Evolutionary conservation across 2,329 filamentous ascomycete species (phyloP).

Genomic region (Alternaria ethzedia): DNA sequence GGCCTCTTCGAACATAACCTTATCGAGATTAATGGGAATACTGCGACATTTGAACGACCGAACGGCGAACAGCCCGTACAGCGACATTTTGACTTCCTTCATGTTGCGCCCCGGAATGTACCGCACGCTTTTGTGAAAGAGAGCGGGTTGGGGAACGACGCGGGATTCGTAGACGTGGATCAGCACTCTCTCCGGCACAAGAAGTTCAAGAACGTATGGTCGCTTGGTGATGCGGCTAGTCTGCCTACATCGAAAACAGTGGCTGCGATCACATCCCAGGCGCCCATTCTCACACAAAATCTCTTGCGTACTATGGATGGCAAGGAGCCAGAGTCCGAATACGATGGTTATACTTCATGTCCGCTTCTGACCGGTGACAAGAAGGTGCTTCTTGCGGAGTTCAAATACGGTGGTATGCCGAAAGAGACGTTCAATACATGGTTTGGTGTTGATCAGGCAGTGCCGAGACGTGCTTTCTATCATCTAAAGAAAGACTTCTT

Average conservation of each 20-base stretch:
- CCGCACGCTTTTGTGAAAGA: conserved; percentile 46
- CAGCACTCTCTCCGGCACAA: conserved; percentile 43
- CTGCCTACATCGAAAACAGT: conserved; percentile 49
- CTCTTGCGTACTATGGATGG: conserved; percentile 35
- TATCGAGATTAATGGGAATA: conserved; percentile 45
- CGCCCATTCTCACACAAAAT: conserved; percentile 45
- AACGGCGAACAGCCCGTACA: conserved; percentile 32
- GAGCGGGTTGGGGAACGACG: conserved; percentile 40
- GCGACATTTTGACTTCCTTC: conserved; percentile 46
- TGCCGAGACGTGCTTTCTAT: conserved; percentile 64
- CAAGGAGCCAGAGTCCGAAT: conserved; percentile 29
- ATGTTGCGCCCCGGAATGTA: conserved; percentile 47
- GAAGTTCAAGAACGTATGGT: conserved; percentile 48
- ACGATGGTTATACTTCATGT: conserved; percentile 51
- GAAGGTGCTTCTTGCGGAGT: conserved; percentile 69
- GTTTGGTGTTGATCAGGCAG: conserved; percentile 64
- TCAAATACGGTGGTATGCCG: conserved; percentile 67
- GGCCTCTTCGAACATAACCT: conserved; percentile 49
- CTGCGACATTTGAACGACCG: conserved; percentile 39
- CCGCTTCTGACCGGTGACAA: conserved; percentile 58
- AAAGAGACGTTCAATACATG: conserved; percentile 66
- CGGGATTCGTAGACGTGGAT: conserved; percentile 48
- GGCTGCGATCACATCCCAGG: conserved; percentile 47
- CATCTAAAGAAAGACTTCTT: conserved; percentile 71
- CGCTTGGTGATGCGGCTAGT: conserved; percentile 45